These are phyloP conservation scores for Phytophthora chlamydospora DNA, from an alignment of 352 stramenopile genomes.

Conservation along the genomic window DNA sequence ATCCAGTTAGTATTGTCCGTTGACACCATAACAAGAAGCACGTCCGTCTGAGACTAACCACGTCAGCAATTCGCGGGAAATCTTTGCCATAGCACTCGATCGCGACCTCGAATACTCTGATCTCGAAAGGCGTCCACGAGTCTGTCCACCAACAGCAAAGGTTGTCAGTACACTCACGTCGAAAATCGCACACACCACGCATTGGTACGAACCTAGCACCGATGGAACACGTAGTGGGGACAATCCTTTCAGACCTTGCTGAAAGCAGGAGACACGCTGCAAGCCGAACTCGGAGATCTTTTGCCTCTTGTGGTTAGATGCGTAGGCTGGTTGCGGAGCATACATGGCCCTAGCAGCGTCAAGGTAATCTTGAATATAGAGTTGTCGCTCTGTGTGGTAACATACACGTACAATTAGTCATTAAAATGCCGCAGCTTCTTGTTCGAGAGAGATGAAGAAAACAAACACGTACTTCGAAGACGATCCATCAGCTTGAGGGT, in stretches of 20 bases:
- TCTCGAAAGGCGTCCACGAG: constrained; percentile 79
- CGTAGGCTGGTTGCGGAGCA: constrained; percentile 36
- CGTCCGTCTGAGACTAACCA: constrained; percentile 43
- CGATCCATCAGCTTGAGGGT: constrained; percentile 67
- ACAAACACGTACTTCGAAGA: constrained; percentile 58
- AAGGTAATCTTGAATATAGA: constrained; percentile 73
- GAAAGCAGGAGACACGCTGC: constrained; percentile 49
- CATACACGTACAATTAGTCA: neutral
- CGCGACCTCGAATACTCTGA: constrained; percentile 83
- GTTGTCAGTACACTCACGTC: constrained; percentile 6
- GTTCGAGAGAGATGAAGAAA: neutral
- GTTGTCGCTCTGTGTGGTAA: constrained; percentile 56
- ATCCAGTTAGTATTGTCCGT: neutral
- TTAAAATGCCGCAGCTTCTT: neutral
- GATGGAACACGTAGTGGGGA: constrained; percentile 53
- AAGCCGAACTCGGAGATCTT: constrained; percentile 64
- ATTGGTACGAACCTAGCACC: constrained; percentile 43
- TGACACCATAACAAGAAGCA: neutral
- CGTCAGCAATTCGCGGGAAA: constrained; percentile 71
- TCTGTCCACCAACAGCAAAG: constrained; percentile 40
- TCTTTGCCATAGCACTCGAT: constrained; percentile 89
- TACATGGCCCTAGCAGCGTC: constrained; percentile 63
- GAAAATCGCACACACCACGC: neutral
- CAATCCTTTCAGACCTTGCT: constrained; percentile 56
- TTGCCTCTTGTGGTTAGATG: constrained; percentile 54